phyloP scores from a whole-genome alignment of 2,329 filamentous ascomycete genomes.

The Trichophyton schoenleinii region DNA sequence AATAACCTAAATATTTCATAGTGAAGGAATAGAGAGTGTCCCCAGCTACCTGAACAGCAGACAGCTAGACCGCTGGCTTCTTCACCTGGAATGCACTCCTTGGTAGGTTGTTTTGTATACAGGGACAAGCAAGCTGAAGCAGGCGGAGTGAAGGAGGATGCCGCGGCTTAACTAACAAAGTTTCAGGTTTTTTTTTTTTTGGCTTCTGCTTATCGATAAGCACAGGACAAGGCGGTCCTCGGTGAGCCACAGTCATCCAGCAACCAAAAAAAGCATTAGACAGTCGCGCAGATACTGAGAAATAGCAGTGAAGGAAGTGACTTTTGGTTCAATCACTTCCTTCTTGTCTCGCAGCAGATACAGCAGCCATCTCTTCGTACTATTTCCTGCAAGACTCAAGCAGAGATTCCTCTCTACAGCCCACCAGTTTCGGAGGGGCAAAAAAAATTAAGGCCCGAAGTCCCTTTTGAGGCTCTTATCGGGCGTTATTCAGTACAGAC shows the following conservation, averaged over 20 bases:
- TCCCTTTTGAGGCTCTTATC: neutral
- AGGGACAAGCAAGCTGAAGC: too few relatives aligned
- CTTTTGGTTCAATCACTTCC: neutral
- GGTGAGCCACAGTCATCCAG: neutral
- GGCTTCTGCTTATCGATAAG: conserved; percentile 1
- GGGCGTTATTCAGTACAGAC: neutral
- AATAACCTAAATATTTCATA: neutral
- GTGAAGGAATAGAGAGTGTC: neutral
- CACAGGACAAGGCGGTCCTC: neutral
- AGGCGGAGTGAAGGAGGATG: neutral
- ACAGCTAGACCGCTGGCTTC: neutral
- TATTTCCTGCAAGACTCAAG: neutral
- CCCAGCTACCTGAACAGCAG: neutral
- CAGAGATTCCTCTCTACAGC: neutral
- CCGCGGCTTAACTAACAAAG: neutral
- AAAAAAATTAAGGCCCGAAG: neutral
- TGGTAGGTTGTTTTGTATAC: neutral
- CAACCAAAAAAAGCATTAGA: neutral
- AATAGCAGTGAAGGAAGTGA: neutral
- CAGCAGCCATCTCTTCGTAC: neutral
- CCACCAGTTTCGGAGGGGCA: neutral
- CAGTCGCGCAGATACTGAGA: neutral
- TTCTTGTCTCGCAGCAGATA: neutral
- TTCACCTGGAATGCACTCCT: neutral
- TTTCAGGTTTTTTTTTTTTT: neutral